Evolutionary conservation across 2,329 filamentous ascomycete genomes (phyloP), one percentile per base, ranked within the genome.

Genomic region (Myriosclerotinia duriaeana): DNA sequence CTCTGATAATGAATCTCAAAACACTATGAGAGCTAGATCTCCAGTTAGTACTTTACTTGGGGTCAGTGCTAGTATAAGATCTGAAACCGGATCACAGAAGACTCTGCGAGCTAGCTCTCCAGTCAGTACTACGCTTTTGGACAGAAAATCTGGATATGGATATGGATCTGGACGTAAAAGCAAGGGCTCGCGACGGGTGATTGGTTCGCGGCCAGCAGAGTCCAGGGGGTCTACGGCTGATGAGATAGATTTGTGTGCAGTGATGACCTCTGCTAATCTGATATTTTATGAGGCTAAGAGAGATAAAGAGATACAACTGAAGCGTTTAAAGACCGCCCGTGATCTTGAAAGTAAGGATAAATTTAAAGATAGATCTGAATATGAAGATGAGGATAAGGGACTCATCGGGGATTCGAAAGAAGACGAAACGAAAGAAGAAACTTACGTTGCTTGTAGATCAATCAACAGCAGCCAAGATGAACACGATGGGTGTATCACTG

Each of bases 11-110:
- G 30, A 9, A 6, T 61, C 58, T 5, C 34, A 50, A 38, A 38
- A 50, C 20, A 61, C 58, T 26, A 6, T 50, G 20, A 61, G 44
- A 61, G 58, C 58, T 38, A 61, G 58, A 48, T 61, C 58, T 61
- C 58, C 58, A 50, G 58, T 61, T 26, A 50, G 58, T 20, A 50
- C 34, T 14, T 12, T 61, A 14, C 58, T 61, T 17, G 34, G 58
- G 11, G 20, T 60, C 44, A 22, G 44, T 34, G 12, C 4, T 17
- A 34, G 44, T 20, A 58, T 22, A n/a, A 58, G 22, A 44, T 61
- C 58, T 12, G 44, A 38, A 5, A 50, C 44, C 11, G 30, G 14
- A 11, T 61, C 58, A 7, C 34, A 50, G 38, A 38, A 50, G 20
- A 61, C 58, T 26, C 3, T 50, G 20, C 50, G 44, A 61, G 58